Base-by-base conservation (phyloP, 73 alveolate species). In the Paramecium tetraurelia region DNA sequence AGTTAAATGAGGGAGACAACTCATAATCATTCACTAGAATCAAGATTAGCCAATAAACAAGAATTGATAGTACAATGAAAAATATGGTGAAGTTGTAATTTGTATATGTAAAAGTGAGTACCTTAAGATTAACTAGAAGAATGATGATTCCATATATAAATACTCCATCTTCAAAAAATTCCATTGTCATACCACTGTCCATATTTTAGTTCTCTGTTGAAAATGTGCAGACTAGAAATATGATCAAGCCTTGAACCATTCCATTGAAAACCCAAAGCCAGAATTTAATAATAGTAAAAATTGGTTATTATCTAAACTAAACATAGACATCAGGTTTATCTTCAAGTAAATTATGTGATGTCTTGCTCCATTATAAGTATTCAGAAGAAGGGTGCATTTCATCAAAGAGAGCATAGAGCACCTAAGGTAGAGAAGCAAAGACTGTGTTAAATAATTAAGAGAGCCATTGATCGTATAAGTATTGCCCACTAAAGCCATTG, bases 401-500 rank as follows among this genome's bases (percentile, higher is more conserved):
- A 89, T 89, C 94, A 72, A 89, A 89, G 3, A 89, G 44, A 29
- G 94, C 94, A 89, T 89, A 89, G 1, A 89, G 57, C 24, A 89
- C 58, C 21, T 70, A 46, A 14, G 94, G 94, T 3, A 89, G 7
- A 35, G 94, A 41, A 0, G 90, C 89, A 71, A 70, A 89, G 10
- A 89, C 63, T 1, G 87, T 48, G 50, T 89, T 89, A 21, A 89
- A 89, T 48, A 89, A 46, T 46, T 41, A 33, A 31, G 89, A 71
- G 24, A 89, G 14, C 94, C 94, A 89, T 89, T 89, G 36, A 41
- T 89, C 94, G 31, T 89, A 89, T 20, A 89, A 43, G 29, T 89
- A 89, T 70, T 93, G 46, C 16, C 97, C 99, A 77, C 97, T 92
- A 69, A 59, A 95, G 41, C 97, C 97, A 85, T 89, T 76, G 70